Conservation (phyloP, 805 yeast species). For the Komagataella kurtzmanii region DNA sequence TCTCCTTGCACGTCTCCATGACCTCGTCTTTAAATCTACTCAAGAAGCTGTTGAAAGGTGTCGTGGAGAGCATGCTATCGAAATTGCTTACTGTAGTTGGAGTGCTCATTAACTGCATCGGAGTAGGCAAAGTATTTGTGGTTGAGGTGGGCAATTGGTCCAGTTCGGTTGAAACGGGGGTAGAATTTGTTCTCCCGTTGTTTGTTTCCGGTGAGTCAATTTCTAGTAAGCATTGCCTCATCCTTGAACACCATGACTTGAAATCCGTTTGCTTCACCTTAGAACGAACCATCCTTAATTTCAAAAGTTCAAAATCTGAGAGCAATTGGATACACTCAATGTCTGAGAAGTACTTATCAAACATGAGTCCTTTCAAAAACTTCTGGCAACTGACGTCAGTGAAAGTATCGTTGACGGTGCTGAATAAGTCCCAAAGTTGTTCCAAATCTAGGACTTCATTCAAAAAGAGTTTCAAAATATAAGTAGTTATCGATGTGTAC, state of each 20-base stretch:
- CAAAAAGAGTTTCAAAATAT: neutral
- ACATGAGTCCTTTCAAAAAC: neutral
- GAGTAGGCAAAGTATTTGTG: conserved; percentile 4
- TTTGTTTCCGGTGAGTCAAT: neutral
- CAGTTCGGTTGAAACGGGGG: neutral
- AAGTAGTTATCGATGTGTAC: neutral
- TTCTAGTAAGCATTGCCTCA: neutral
- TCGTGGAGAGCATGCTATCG: neutral
- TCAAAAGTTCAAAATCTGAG: neutral
- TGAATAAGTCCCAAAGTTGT: neutral
- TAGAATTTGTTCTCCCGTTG: neutral
- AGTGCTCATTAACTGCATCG: conserved; percentile 1
- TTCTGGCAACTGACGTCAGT: neutral
- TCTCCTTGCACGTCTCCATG: neutral
- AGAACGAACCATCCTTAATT: neutral
- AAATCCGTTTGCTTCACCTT: neutral
- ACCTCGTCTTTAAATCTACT: neutral
- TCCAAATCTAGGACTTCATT: neutral
- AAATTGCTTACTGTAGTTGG: neutral
- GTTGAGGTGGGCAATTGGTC: conserved; percentile 6
- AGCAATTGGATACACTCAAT: neutral
- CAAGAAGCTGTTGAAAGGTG: neutral
- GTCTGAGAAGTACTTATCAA: neutral
- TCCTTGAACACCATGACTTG: neutral
- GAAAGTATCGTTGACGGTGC: neutral